These are phyloP conservation scores for Pulveroboletus sp. DNA, from an alignment of 768 basidiomycete genomes.

Conservation along the genomic window DNA sequence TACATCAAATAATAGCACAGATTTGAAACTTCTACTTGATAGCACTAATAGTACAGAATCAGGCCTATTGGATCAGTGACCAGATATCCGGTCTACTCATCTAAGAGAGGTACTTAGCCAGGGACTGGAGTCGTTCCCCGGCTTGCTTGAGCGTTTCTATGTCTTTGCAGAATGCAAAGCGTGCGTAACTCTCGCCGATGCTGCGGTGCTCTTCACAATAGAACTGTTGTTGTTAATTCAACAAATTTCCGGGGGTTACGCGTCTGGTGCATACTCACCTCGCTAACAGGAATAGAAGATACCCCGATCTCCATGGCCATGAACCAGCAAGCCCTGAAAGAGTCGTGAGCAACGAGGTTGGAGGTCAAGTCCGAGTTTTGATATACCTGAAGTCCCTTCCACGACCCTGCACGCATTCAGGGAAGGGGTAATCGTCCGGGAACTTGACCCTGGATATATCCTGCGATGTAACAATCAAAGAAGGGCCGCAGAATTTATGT, in stretches of 20 bases:
- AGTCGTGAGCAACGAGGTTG: conserved; percentile 10
- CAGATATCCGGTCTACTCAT: neutral
- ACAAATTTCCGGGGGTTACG: neutral
- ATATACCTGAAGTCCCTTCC: conserved; percentile 83
- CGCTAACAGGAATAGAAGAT: conserved; percentile 92
- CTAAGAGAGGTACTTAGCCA: conserved; percentile 59
- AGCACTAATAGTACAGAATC: neutral
- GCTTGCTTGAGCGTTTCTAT: conserved; percentile 76
- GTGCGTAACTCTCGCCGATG: conserved; percentile 82
- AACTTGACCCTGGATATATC: conserved; percentile 76
- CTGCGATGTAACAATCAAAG: conserved; percentile 34
- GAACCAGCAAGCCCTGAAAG: conserved; percentile 85
- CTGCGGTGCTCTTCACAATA: conserved; percentile 83
- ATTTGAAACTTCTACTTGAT: neutral
- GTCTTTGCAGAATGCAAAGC: conserved; percentile 98
- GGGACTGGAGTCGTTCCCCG: conserved; percentile 71
- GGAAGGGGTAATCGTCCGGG: conserved; percentile 83
- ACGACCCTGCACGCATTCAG: conserved; percentile 65
- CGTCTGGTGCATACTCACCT: conserved; percentile 48
- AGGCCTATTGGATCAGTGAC: neutral
- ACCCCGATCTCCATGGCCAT: conserved; percentile 88
- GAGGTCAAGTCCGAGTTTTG: neutral
- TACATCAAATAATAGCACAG: too few relatives aligned
- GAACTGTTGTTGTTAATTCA: conserved; percentile 51
- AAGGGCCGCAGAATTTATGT: neutral